Conservation (phyloP, 352 stramenopile species). For the Phytophthora pseudosyringae region DNA sequence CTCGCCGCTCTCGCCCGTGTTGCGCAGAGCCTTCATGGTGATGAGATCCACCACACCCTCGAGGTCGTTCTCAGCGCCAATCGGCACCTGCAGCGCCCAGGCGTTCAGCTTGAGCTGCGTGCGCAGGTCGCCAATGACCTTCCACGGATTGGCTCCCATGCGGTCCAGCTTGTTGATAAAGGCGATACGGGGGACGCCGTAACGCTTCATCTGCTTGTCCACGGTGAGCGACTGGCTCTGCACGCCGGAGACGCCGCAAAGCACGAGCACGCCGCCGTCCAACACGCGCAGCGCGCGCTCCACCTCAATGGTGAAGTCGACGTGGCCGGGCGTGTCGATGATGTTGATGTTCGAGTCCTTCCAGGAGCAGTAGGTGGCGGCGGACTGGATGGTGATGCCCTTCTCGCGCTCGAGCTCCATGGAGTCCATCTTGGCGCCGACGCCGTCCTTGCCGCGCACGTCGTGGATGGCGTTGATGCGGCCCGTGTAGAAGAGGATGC, state of each 20-base stretch:
- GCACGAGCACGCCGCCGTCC: conserved; percentile 96
- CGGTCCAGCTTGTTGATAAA: conserved; percentile 99
- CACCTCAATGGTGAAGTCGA: conserved; percentile 99
- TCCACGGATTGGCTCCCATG: conserved; percentile 96
- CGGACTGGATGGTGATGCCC: conserved; percentile 99
- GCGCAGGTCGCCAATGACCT: conserved; percentile 94
- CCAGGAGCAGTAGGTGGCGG: conserved; percentile 97
- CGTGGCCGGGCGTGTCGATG: conserved; percentile 99
- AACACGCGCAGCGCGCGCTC: conserved; percentile 98
- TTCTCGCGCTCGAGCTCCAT: conserved; percentile 99
- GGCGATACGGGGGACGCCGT: conserved; percentile 98
- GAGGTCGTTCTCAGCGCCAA: conserved; percentile 96
- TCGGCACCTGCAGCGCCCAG: conserved; percentile 96
- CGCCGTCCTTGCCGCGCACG: conserved; percentile 97
- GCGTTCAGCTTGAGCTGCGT: conserved; percentile 98
- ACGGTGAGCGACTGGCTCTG: conserved; percentile 99
- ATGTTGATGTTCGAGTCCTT: conserved; percentile 99
- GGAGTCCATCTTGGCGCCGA: conserved; percentile 99
- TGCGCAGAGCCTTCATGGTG: conserved; percentile 88
- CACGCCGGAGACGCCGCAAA: conserved; percentile 93
- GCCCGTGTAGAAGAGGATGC: conserved; percentile 99
- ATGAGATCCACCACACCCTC: conserved; percentile 98
- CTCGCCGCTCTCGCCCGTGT: conserved; percentile 93
- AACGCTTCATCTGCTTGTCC: conserved; percentile 99
- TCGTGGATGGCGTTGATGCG: conserved; percentile 97